These are phyloP conservation scores for Pyrenochaeta sp. DNA, from an alignment of 2,329 filamentous ascomycete species.

Conservation along the genomic window DNA sequence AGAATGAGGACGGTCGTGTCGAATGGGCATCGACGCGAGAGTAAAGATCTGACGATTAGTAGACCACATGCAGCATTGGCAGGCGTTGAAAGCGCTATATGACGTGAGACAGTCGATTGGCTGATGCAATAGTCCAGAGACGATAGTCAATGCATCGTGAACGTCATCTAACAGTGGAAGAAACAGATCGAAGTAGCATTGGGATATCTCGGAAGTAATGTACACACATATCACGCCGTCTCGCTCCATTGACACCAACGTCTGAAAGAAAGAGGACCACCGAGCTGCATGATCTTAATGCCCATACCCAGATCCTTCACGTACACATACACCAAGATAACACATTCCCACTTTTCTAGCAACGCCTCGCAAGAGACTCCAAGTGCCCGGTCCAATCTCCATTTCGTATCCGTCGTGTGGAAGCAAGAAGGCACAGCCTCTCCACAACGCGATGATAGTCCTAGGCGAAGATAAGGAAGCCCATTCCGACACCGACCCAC, in stretches of 20 bases:
- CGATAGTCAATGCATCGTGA: not conserved
- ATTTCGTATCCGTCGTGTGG: conserved; percentile 2
- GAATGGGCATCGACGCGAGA: not conserved
- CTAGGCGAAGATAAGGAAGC: conserved; percentile 15
- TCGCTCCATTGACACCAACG: not conserved
- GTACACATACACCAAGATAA: not conserved
- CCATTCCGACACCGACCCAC: conserved; percentile 5
- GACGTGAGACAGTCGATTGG: not conserved
- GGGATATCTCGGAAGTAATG: conserved; percentile 14
- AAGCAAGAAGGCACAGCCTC: not conserved
- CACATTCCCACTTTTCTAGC: not conserved
- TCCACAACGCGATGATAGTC: not conserved
- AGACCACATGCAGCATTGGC: not conserved
- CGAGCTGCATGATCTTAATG: not conserved
- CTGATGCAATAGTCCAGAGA: not conserved
- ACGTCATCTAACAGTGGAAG: not conserved
- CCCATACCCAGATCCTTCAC: not conserved
- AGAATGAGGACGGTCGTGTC: not conserved
- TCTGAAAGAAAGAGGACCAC: not conserved
- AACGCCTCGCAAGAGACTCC: not conserved
- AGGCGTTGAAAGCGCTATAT: not conserved
- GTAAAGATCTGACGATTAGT: not conserved
- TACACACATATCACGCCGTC: conserved; percentile 1
- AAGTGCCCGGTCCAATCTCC: not conserved
- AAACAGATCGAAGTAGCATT: not conserved